These are phyloP conservation scores for Kitagawia praeruptora DNA, from an alignment of 129 eudicot species.

Conservation along the genomic window DNA sequence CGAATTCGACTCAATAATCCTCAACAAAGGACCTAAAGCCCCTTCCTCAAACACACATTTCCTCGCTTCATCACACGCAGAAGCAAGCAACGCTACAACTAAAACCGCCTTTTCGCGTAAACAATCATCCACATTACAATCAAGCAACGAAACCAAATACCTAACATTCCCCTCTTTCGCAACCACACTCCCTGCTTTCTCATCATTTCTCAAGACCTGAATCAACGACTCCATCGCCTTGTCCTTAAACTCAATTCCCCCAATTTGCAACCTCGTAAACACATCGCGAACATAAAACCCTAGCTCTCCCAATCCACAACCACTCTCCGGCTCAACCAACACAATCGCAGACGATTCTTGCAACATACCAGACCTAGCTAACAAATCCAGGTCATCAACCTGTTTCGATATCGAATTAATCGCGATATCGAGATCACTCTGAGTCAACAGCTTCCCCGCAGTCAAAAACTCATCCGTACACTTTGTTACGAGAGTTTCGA, in stretches of 20 bases:
- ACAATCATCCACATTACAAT: slow-evolving; percentile 27
- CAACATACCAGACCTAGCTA: slow-evolving; percentile 70
- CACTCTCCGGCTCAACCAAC: slow-evolving; percentile 44
- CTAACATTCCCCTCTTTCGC: slow-evolving; percentile 52
- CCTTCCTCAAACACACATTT: slow-evolving; percentile 69
- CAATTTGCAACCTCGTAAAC: slow-evolving; percentile 70
- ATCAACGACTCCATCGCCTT: slow-evolving; percentile 64
- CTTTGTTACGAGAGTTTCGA: slow-evolving; percentile 31
- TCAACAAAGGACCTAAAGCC: slow-evolving; percentile 63
- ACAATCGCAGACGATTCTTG: slow-evolving; percentile 74
- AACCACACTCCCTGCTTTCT: slow-evolving; percentile 35
- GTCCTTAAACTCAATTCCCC: slow-evolving; percentile 56
- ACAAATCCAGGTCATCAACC: slow-evolving; percentile 51
- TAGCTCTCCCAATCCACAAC: slow-evolving; percentile 45
- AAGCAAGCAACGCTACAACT: slow-evolving; percentile 44
- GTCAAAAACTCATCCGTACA: slow-evolving; percentile 27
- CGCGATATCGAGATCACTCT: slow-evolving; percentile 85
- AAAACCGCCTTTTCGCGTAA: slow-evolving; percentile 52
- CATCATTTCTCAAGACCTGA: slow-evolving; percentile 44
- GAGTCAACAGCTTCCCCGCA: slow-evolving; percentile 72
- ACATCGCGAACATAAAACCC: slow-evolving; percentile 52
- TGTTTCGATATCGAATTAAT: slow-evolving; percentile 58
- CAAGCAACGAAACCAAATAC: slow-evolving; percentile 47
- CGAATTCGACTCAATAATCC: slow-evolving; percentile 56
- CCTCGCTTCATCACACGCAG: slow-evolving; percentile 44